phyloP scores from a whole-genome alignment of 768 basidiomycete species.

The Lanmaoa rubissima region DNA sequence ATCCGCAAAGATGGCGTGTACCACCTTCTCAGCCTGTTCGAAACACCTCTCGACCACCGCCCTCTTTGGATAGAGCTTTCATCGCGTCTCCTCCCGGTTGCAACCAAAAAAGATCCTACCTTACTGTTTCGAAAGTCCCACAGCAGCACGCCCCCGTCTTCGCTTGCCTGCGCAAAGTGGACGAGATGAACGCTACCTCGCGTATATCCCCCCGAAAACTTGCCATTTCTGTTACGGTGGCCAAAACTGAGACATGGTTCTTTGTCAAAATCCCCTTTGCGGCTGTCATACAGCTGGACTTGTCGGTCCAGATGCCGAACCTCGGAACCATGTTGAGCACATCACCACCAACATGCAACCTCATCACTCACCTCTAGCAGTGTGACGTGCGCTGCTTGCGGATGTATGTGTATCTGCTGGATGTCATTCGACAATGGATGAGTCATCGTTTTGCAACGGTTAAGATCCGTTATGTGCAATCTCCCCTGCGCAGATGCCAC shows the following conservation, averaged over 20 bases:
- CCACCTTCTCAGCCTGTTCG: conserved; percentile 34
- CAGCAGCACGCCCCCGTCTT: conserved; percentile 42
- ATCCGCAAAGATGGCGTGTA: conserved; percentile 41
- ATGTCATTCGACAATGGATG: conserved; percentile 39
- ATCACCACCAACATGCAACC: conserved; percentile 9
- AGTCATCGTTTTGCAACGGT: conserved; percentile 29
- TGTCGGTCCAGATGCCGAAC: conserved; percentile 50
- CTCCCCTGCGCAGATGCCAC: conserved; percentile 36
- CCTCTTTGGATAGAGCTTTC: conserved; percentile 31
- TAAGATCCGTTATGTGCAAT: conserved; percentile 40
- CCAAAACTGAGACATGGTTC: conserved; percentile 47
- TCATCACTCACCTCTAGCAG: conserved; percentile 45
- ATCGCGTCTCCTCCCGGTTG: conserved; percentile 14
- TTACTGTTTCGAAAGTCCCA: conserved; percentile 52
- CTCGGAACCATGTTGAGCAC: conserved; percentile 30
- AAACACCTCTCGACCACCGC: conserved; percentile 35
- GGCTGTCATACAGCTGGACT: conserved; percentile 47
- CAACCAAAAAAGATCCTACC: conserved; percentile 32
- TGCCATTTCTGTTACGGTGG: conserved; percentile 29
- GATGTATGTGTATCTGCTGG: conserved; percentile 47
- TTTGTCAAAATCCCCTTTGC: conserved; percentile 38
- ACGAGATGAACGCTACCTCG: conserved; percentile 41
- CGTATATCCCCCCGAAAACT: conserved; percentile 28
- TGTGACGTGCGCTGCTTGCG: conserved; percentile 41
- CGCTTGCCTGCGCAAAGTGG: conserved; percentile 46